A percentile compares a stretch with the other conserved stretches of the same genome.
Conservation (phyloP, 23 red algal species). For the Agarophyton chilense region DNA sequence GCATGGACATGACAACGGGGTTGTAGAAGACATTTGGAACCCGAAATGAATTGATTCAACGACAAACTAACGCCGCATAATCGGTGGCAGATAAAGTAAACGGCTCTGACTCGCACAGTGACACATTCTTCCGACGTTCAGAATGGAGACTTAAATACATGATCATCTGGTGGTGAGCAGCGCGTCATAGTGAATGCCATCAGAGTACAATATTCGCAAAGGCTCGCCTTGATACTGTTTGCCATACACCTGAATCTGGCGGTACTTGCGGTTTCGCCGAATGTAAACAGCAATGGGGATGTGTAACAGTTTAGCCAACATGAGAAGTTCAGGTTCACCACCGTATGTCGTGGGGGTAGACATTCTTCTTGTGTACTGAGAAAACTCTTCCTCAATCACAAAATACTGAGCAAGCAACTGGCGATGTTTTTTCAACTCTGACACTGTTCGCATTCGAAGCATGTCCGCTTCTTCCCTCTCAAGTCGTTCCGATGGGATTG, state of each 20-base stretch:
- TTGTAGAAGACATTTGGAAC: too few relatives aligned
- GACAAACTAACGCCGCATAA: too few relatives aligned
- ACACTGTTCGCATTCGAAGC: constrained; percentile 67
- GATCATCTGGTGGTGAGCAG: constrained; percentile 36
- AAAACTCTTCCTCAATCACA: constrained; percentile 83
- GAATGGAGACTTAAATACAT: background rate
- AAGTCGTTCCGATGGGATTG: constrained; percentile 51
- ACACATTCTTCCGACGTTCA: background rate
- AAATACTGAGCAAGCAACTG: constrained; percentile 78
- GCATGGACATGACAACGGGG: too few relatives aligned
- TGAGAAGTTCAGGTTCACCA: constrained; percentile 91
- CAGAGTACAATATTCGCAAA: constrained; percentile 78
- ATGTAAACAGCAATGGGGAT: constrained; percentile 89
- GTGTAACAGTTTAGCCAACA: constrained; percentile 83
- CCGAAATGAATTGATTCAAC: background rate
- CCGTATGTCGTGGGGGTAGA: constrained; percentile 70
- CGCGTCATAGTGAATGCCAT: constrained; percentile 90
- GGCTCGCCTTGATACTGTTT: constrained; percentile 81
- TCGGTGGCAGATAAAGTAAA: background rate
- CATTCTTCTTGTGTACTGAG: constrained; percentile 67
- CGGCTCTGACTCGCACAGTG: background rate
- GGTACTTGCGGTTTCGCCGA: constrained; percentile 15
- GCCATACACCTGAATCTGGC: constrained; percentile 94
- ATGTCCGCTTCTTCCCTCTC: constrained; percentile 79
- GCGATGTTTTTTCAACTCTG: constrained; percentile 66